Evolutionary conservation across 1,284 basidiomycete genomes (phyloP).

Genomic region (Pseudozyma tsukubaensis): DNA sequence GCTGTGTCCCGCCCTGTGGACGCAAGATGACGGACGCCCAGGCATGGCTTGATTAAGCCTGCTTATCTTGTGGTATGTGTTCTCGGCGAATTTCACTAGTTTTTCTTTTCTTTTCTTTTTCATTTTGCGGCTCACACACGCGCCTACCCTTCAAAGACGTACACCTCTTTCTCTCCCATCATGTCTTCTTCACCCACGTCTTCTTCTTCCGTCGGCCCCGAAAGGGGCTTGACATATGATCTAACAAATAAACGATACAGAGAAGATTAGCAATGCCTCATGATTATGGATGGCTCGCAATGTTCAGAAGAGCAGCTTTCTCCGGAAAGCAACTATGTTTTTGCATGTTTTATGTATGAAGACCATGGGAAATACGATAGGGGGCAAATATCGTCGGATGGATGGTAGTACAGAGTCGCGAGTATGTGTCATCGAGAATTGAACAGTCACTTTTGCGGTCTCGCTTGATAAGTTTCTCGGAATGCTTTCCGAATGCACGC

Average conservation of each 20-base stretch:
- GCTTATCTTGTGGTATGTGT: neutral
- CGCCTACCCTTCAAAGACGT: conserved; percentile 22
- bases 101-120: too few relatives aligned
- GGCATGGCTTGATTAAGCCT: conserved; percentile 1
- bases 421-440: too few relatives aligned
- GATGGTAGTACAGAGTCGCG: neutral
- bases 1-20: neutral
- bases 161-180: neutral
- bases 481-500: too few relatives aligned
- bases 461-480: too few relatives aligned
- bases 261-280: conserved; percentile 45
- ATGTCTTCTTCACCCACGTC: neutral
- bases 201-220: conserved; percentile 25
- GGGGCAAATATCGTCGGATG: neutral
- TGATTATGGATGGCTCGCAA: conserved; percentile 23
- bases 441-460: too few relatives aligned
- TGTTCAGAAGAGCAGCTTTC: conserved; percentile 42
- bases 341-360: conserved; percentile 3
- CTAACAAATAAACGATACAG: conserved; percentile 53
- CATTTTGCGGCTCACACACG: conserved; percentile 1
- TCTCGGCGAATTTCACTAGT: neutral
- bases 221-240: conserved; percentile 50
- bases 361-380: neutral
- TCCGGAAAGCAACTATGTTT: conserved; percentile 47
- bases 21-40: conserved; percentile 5